These are phyloP conservation scores for Delonix regia DNA, from an alignment of 306 rosid species.

Conservation along the genomic window DNA sequence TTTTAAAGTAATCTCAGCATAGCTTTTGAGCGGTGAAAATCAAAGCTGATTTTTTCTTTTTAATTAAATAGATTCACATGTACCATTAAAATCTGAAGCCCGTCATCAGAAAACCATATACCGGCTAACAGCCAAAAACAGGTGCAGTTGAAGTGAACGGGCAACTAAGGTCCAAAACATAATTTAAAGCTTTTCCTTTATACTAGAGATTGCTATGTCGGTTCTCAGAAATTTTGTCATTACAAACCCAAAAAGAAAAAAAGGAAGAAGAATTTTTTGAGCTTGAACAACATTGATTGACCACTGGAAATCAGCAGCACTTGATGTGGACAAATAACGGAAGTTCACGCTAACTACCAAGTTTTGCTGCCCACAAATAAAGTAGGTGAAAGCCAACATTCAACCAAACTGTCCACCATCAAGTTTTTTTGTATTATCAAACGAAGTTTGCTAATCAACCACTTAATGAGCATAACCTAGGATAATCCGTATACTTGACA, in stretches of 20 bases:
- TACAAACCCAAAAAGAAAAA: conserved; percentile 4
- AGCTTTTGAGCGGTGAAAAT: background rate
- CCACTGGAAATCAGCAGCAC: background rate
- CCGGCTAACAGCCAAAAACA: background rate
- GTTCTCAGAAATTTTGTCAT: background rate
- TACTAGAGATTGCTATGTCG: background rate
- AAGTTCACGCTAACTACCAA: background rate
- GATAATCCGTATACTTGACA: background rate
- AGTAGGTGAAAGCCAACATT: background rate
- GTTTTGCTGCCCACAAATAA: background rate
- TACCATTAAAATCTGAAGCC: background rate
- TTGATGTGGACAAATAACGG: background rate
- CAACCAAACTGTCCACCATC: background rate
- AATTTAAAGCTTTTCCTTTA: background rate
- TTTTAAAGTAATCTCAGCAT: background rate
- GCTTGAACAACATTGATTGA: background rate
- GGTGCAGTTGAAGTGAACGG: background rate
- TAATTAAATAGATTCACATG: background rate
- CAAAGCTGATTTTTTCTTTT: background rate
- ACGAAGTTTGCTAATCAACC: background rate
- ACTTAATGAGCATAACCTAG: background rate
- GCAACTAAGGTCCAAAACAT: background rate
- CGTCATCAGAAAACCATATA: conserved; percentile 7
- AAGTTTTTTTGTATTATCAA: background rate
- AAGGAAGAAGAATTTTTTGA: background rate